Conservation (phyloP, 257 asterid species). For the Nemophila menziesii region DNA sequence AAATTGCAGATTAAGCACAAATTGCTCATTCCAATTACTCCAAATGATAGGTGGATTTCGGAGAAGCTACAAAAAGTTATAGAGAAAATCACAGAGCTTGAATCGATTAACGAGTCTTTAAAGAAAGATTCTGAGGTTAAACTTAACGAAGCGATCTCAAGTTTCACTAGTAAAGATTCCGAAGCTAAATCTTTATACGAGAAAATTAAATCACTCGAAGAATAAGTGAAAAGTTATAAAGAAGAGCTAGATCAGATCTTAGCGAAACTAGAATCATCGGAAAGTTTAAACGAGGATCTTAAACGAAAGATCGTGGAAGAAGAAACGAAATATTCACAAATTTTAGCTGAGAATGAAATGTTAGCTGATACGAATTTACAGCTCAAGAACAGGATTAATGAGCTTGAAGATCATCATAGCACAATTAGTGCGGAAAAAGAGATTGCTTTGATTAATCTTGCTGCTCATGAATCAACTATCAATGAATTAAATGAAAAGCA, state of each 20-base stretch:
- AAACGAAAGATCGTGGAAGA: conserved; percentile 41
- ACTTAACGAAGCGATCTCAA: conserved; percentile 54
- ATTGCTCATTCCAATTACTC: no score
- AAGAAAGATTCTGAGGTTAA: conserved; percentile 48
- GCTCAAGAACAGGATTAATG: conserved; percentile 40
- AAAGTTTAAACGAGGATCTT: conserved; percentile 41
- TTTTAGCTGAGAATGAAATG: conserved; percentile 44
- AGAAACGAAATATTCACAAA: conserved; percentile 41
- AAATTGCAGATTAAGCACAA: no score
- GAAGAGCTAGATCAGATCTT: conserved; percentile 51
- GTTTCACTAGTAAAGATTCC: conserved; percentile 45
- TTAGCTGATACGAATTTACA: conserved; percentile 42
- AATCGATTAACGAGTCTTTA: conserved; percentile 42
- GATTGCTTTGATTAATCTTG: conserved; percentile 35
- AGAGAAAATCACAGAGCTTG: conserved; percentile 45
- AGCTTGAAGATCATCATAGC: conserved; percentile 41
- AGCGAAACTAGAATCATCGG: conserved; percentile 43
- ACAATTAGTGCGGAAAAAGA: conserved; percentile 40
- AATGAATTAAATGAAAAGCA: conserved; percentile 53
- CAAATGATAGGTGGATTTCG: no score
- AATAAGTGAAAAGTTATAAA: conserved; percentile 40
- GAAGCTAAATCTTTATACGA: conserved; percentile 54
- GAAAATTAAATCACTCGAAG: conserved; percentile 49
- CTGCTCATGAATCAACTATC: conserved; percentile 48
- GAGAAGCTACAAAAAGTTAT: no score